Evolutionary conservation across 176 grass and related monocot species (phyloP).

Genomic region (Guadua angustifolia): DNA sequence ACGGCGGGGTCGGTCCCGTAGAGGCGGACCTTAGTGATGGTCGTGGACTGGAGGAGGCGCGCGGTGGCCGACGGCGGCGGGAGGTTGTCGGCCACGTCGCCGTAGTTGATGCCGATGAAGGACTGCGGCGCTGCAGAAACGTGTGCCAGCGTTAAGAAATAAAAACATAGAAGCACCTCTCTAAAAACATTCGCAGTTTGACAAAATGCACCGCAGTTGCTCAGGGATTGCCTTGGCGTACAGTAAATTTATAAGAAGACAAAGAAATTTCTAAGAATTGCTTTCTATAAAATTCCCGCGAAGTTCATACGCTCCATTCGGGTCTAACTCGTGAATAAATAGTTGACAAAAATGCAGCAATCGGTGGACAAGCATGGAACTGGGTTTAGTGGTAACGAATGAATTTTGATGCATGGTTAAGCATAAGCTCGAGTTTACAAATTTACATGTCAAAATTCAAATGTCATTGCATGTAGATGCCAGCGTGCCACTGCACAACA

Average conservation of each 20-base stretch:
- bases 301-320: background rate
- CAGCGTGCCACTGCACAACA: background rate
- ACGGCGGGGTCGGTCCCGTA: conserved; percentile 70
- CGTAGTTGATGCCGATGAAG: conserved; percentile 94
- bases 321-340: background rate
- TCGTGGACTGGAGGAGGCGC: conserved; percentile 70
- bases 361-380: background rate
- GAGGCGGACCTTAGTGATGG: conserved; percentile 87
- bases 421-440: background rate
- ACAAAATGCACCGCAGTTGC: background rate
- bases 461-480: background rate
- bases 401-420: background rate
- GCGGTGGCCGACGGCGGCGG: conserved; percentile 68
- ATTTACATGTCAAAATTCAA: background rate
- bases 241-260: background rate
- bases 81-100: conserved; percentile 85
- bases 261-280: background rate
- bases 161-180: too few species aligned
- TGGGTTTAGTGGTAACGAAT: background rate
- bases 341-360: background rate
- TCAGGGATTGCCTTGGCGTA: background rate
- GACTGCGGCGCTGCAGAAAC: conserved; percentile 64
- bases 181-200: background rate
- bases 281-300: too few species aligned
- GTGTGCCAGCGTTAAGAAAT: background rate